Percentiles rank a stretch among this genome's conserved stretches.
Evolutionary conservation across 2,329 filamentous ascomycete species (phyloP).

Genomic region (Gremmenia infestans): DNA sequence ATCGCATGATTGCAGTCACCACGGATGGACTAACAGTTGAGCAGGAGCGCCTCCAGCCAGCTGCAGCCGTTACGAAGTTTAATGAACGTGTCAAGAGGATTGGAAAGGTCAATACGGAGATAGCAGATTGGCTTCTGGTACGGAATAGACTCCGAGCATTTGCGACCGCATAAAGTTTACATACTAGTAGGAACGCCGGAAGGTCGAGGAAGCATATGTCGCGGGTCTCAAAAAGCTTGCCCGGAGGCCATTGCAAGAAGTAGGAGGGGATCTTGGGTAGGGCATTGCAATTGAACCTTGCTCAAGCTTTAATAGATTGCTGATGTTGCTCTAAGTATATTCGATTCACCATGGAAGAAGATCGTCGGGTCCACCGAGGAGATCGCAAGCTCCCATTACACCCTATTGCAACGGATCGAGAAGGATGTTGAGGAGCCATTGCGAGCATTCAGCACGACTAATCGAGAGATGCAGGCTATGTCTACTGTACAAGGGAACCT

Average conservation of each 20-base stretch:
- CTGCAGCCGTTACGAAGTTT: conserved; percentile 74
- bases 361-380: conserved; percentile 75
- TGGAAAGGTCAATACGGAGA: conserved; percentile 77
- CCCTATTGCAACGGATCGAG: conserved; percentile 76
- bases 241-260: conserved; percentile 67
- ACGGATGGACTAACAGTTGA: conserved; percentile 22
- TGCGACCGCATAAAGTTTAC: conserved; percentile 19
- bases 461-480: conserved; percentile 74
- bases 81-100: conserved; percentile 87
- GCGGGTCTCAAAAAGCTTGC: conserved; percentile 75
- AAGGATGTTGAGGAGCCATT: conserved; percentile 82
- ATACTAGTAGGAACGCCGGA: conserved; percentile 72
- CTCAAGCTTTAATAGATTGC: conserved; percentile 2
- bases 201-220: conserved; percentile 86
- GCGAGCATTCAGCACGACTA: conserved; percentile 66
- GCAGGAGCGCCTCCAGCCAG: conserved; percentile 75
- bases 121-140: conserved; percentile 97
- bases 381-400: conserved; percentile 77
- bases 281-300: conserved; percentile 28
- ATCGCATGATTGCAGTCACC: conserved; percentile 16
- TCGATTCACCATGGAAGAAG: conserved; percentile 84
- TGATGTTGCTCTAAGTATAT: conserved; percentile 59
- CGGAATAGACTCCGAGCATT: not conserved
- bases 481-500: conserved; percentile 78
- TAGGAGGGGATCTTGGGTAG: conserved; percentile 81